phyloP scores from a whole-genome alignment of 2,329 filamentous ascomycete species.

The Colletotrichum sp. region DNA sequence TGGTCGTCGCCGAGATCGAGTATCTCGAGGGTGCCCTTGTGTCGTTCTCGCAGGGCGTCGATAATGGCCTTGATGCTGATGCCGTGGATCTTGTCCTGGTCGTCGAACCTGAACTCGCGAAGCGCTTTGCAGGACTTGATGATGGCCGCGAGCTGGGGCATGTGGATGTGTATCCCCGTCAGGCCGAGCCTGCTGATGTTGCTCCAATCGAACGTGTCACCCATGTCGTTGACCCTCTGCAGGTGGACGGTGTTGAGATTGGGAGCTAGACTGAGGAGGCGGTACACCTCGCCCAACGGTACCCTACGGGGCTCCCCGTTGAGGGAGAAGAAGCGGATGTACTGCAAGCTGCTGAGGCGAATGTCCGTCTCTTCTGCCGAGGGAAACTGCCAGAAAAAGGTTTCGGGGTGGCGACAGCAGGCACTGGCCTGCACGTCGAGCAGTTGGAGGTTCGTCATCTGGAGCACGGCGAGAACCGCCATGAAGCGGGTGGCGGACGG shows the following conservation, averaged over 20 bases:
- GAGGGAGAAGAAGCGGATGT: not conserved
- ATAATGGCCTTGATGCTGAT: not conserved
- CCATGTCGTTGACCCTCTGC: not conserved
- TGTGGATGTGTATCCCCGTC: not conserved
- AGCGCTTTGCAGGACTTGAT: not conserved
- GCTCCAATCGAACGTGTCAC: not conserved
- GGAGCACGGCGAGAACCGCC: not conserved
- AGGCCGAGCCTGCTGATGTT: not conserved
- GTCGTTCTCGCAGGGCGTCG: not conserved
- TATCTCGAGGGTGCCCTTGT: not conserved
- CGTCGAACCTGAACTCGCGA: not conserved
- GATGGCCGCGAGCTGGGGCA: not conserved
- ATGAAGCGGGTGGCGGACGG: not conserved
- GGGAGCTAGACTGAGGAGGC: not conserved
- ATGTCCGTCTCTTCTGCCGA: not conserved
- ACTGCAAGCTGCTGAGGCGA: not conserved
- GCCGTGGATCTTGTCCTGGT: not conserved
- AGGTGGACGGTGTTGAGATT: not conserved
- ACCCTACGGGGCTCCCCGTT: not conserved
- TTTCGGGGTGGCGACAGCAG: not conserved
- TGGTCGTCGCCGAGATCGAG: not conserved
- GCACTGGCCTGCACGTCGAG: not conserved
- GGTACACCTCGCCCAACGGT: not conserved
- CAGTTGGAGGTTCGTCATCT: not conserved
- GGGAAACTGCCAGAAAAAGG: not conserved